These are phyloP conservation scores for Coccomyxa subellipsoidea DNA, from an alignment of 163 green algal species.

Conservation along the genomic window DNA sequence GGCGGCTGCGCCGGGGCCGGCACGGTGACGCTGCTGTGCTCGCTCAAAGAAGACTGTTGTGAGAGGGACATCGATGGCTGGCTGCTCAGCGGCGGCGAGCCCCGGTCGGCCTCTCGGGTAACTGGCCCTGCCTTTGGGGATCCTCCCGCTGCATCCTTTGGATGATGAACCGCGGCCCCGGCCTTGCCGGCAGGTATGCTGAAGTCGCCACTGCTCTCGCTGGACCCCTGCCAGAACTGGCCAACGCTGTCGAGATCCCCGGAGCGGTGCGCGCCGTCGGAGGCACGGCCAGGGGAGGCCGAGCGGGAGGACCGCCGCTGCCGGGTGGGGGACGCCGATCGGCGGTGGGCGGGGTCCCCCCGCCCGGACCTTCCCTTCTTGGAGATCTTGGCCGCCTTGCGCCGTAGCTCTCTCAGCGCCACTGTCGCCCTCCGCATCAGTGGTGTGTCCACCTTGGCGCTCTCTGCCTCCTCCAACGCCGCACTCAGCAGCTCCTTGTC, in stretches of 20 bases:
- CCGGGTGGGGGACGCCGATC: background rate
- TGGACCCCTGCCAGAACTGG: background rate
- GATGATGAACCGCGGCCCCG: background rate
- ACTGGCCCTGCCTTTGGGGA: background rate
- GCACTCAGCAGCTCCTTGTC: background rate
- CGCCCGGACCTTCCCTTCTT: background rate
- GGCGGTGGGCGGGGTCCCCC: background rate
- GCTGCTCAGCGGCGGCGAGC: background rate
- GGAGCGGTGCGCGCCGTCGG: background rate
- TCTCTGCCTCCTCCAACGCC: background rate
- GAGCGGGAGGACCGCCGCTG: background rate
- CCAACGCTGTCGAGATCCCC: background rate
- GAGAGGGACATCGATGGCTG: background rate
- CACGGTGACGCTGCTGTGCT: background rate
- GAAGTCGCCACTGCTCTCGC: background rate
- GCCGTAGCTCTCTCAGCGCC: background rate
- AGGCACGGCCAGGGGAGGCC: background rate
- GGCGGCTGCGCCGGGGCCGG: too few species aligned
- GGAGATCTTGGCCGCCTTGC: background rate
- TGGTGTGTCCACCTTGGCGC: background rate
- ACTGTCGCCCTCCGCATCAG: background rate
- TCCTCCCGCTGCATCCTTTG: background rate
- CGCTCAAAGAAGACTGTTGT: background rate
- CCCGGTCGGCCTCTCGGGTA: background rate
- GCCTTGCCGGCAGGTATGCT: background rate